Conservation (phyloP, 306 rosid genomes). For the Astragalus glycyphyllos region DNA sequence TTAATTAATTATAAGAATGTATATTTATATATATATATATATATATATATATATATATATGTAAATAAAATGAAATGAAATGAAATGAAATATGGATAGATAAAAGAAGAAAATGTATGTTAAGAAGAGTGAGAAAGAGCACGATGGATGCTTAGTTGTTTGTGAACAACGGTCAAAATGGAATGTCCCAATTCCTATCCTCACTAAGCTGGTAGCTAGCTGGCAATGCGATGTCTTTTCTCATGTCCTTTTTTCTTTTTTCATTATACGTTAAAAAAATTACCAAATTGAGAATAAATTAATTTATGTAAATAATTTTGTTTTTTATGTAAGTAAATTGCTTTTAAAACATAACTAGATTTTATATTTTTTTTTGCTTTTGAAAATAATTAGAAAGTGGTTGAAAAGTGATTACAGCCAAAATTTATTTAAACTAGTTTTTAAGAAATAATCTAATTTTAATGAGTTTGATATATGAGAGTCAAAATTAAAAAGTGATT, state of each 20-base stretch:
- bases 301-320: too few relatives aligned
- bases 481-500: too few relatives aligned
- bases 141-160: slow-evolving; percentile 22
- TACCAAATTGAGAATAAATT: background rate
- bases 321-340: too few relatives aligned
- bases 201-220: slow-evolving; percentile 17
- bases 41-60: background rate
- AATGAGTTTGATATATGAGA: too few relatives aligned
- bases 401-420: too few relatives aligned
- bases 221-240: slow-evolving; percentile 33
- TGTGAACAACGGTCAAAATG: slow-evolving; percentile 40
- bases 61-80: background rate
- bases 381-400: too few relatives aligned
- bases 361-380: too few relatives aligned
- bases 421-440: too few relatives aligned
- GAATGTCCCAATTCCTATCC: slow-evolving; percentile 32
- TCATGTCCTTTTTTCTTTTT: background rate
- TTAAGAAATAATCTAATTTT: too few relatives aligned
- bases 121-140: background rate
- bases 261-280: background rate
- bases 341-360: too few relatives aligned
- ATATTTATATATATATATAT: background rate
- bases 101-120: background rate
- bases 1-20: slow-evolving; percentile 10
- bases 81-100: too few relatives aligned